A percentile compares a stretch with the other conserved stretches of the same genome.
Conservation (phyloP, 495 filamentous ascomycete genomes). For the Neurospora intermedia region DNA sequence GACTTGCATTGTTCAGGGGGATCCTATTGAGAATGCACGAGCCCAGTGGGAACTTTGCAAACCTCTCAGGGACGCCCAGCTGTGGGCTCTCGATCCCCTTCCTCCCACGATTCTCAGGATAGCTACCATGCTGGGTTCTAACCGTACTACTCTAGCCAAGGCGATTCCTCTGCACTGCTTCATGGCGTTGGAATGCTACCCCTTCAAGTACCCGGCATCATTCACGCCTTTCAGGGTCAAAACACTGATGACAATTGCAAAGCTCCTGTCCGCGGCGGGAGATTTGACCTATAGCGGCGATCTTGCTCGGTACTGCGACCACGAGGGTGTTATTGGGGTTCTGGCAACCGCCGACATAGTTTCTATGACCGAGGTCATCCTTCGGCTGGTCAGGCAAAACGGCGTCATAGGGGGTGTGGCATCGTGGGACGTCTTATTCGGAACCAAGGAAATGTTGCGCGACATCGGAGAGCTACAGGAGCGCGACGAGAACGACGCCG, state of each 20-base stretch:
- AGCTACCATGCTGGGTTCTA: conserved; percentile 16
- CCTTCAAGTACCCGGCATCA: conserved; percentile 25
- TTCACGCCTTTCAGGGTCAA: conserved; percentile 29
- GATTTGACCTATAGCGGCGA: conserved; percentile 11
- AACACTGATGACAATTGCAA: conserved; percentile 26
- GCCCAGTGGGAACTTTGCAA: conserved; percentile 27
- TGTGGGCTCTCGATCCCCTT: conserved; percentile 34
- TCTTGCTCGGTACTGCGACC: conserved; percentile 8
- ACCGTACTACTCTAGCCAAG: conserved; percentile 16
- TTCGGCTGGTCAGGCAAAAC: conserved; percentile 25
- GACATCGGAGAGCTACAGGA: conserved; percentile 28
- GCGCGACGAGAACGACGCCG: conserved; percentile 22
- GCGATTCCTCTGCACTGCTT: conserved; percentile 30
- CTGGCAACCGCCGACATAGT: conserved; percentile 26
- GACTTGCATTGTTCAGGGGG: neutral
- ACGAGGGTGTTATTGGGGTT: conserved; percentile 15
- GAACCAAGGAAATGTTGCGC: conserved; percentile 25
- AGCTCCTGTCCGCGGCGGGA: conserved; percentile 24
- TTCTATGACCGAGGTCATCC: conserved; percentile 30
- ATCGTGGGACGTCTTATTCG: conserved; percentile 24
- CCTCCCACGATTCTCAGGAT: conserved; percentile 15
- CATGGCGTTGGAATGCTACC: conserved; percentile 24
- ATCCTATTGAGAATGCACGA: conserved; percentile 5
- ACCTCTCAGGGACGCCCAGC: conserved; percentile 21
- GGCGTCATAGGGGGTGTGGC: conserved; percentile 19